These are phyloP conservation scores for Nakazawaea molendinolei DNA, from an alignment of 805 yeast genomes.

Conservation along the genomic window DNA sequence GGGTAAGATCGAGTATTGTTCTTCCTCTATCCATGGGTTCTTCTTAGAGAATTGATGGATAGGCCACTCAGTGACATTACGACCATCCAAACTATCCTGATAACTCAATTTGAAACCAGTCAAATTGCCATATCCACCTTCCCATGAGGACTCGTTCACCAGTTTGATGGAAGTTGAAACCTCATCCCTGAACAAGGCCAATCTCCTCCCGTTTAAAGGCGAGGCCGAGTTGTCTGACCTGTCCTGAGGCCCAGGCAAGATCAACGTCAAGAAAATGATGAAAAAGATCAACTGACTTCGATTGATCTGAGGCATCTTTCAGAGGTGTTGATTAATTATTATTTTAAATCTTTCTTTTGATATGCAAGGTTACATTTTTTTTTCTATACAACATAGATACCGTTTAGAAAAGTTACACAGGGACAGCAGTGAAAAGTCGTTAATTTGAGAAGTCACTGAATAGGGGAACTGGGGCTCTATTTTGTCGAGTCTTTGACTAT, in stretches of 20 bases:
- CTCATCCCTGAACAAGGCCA: constrained; percentile 30
- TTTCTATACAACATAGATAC: too few relatives aligned
- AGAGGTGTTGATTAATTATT: background rate
- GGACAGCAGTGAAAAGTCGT: too few relatives aligned
- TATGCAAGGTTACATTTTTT: constrained; percentile 1
- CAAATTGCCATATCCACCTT: constrained; percentile 56
- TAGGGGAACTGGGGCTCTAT: too few relatives aligned
- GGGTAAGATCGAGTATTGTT: constrained; percentile 55
- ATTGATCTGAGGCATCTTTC: constrained; percentile 10
- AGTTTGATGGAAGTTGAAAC: constrained; percentile 24
- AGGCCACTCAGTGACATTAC: constrained; percentile 51
- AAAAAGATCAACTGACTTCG: constrained; percentile 19
- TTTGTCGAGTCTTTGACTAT: too few relatives aligned
- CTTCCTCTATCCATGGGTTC: constrained; percentile 38
- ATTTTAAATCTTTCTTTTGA: background rate
- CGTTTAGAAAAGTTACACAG: too few relatives aligned
- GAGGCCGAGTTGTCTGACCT: constrained; percentile 9
- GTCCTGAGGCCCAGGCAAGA: constrained; percentile 30
- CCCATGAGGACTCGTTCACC: constrained; percentile 32
- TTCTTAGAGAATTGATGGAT: constrained; percentile 26
- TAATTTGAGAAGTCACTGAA: too few relatives aligned
- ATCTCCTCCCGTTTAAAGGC: constrained; percentile 17
- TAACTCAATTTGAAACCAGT: constrained; percentile 70
- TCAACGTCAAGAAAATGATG: constrained; percentile 30
- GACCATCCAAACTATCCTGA: constrained; percentile 42